A percentile compares a stretch with the other conserved stretches of the same genome.
Conservation (phyloP, 2,329 filamentous ascomycete genomes). For the Cladorrhinum sp. region DNA sequence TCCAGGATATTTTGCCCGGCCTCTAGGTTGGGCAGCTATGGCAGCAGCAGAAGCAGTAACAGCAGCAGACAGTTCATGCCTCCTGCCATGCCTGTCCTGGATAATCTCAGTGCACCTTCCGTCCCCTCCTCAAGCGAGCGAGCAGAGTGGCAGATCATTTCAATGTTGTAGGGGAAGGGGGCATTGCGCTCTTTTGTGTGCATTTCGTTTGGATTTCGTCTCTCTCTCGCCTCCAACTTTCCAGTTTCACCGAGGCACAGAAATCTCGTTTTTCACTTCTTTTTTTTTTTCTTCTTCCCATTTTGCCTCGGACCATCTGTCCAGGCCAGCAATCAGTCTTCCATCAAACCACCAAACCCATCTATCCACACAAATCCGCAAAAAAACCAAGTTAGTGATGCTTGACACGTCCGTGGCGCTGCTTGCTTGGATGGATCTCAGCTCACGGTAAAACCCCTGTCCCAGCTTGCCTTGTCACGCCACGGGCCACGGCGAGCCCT, state of each 20-base stretch:
- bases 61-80: not conserved
- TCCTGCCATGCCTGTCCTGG: no score
- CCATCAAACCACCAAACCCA: not conserved
- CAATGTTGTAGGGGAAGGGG: no score
- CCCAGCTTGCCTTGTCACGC: constrained; percentile 19
- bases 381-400: not conserved
- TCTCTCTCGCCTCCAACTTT: not conserved
- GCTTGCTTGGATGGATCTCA: constrained; percentile 24
- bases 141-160: not conserved
- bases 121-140: not conserved
- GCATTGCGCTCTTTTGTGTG: no score
- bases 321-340: not conserved
- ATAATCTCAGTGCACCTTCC: not conserved
- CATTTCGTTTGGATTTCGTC: not conserved
- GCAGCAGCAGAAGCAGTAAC: not conserved
- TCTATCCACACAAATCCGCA: not conserved
- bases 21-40: not conserved
- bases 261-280: not conserved
- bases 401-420: constrained; percentile 13
- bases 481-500: constrained; percentile 21
- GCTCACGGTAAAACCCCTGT: constrained; percentile 13
- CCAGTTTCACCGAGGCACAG: not conserved
- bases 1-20: not conserved
- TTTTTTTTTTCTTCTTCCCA: not conserved
- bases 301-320: not conserved